A percentile compares a stretch with the other conserved stretches of the same genome.
Evolutionary conservation across 176 grass and related monocot species (phyloP).

Genomic region (Carex kokanica): DNA sequence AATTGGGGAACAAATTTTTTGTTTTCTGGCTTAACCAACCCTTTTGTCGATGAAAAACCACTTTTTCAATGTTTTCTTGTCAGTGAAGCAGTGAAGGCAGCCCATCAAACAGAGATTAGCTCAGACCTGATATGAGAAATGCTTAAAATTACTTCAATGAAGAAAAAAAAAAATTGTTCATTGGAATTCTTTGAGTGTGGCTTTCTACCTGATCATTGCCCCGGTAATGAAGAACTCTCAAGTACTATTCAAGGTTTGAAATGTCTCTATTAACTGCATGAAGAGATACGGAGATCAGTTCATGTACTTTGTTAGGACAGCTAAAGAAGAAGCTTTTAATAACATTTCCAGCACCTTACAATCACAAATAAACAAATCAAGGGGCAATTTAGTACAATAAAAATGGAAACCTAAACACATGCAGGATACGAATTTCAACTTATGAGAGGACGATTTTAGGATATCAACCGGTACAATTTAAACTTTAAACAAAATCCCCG

Average conservation of each 20-base stretch:
- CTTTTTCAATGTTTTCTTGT: constrained; percentile 64
- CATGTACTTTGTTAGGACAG: neutral
- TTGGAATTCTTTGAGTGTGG: neutral
- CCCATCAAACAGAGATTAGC: constrained; percentile 42
- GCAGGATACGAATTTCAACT: neutral
- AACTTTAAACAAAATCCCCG: neutral
- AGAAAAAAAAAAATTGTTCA: neutral
- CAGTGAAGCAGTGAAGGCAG: constrained; percentile 43
- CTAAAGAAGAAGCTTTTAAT: neutral
- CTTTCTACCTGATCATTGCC: constrained; percentile 32
- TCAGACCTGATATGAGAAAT: constrained; percentile 34
- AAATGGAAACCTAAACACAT: constrained; percentile 7
- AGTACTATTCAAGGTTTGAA: constrained; percentile 7
- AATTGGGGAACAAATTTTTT: neutral
- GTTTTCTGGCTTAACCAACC: constrained; percentile 39
- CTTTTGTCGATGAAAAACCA: constrained; percentile 80
- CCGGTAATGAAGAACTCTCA: constrained; percentile 31
- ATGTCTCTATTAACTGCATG: constrained; percentile 20
- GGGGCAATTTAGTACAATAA: neutral
- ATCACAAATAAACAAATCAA: constrained; percentile 36
- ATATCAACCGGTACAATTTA: neutral
- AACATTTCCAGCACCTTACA: constrained; percentile 1
- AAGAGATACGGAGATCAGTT: constrained; percentile 18
- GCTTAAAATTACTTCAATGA: neutral
- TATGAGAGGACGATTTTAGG: neutral